These are phyloP conservation scores for Crithidia expoeki DNA, from an alignment of 208 protist species.

Conservation along the genomic window DNA sequence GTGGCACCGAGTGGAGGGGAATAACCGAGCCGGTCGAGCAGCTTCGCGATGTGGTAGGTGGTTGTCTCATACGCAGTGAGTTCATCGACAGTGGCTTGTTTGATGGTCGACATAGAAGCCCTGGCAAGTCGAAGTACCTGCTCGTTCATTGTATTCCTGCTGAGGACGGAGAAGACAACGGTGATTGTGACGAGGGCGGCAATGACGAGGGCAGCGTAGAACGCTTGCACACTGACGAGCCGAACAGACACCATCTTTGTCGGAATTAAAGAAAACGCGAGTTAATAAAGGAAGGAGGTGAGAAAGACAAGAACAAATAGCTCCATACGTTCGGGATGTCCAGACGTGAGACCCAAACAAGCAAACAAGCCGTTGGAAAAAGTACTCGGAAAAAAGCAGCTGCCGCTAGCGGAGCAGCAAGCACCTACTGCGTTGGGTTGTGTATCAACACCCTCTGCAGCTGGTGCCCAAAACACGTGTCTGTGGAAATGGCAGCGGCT, in stretches of 20 bases:
- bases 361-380: too few relatives aligned
- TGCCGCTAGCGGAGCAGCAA: too few relatives aligned
- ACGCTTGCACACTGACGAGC: background rate
- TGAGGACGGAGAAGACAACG: slow-evolving; percentile 18
- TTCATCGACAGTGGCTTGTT: slow-evolving; percentile 5
- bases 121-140: background rate
- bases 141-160: background rate
- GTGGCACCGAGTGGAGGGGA: background rate
- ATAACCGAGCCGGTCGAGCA: background rate
- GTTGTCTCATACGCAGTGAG: background rate
- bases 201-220: slow-evolving; percentile 8
- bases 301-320: too few relatives aligned
- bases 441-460: too few relatives aligned
- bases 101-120: background rate
- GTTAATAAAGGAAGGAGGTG: background rate
- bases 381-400: too few relatives aligned
- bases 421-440: too few relatives aligned
- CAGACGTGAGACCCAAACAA: too few relatives aligned
- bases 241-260: slow-evolving; percentile 9
- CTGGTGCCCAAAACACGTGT: too few relatives aligned
- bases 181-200: slow-evolving; percentile 9
- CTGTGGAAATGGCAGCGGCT: too few relatives aligned
- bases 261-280: background rate
- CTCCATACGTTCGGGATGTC: too few relatives aligned
- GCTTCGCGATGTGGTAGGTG: background rate